Percentiles rank a stretch among this genome's conserved stretches.
These are phyloP conservation scores for Spathaspora sp. DNA, from an alignment of 1,139 yeast species.

Conservation along the genomic window DNA sequence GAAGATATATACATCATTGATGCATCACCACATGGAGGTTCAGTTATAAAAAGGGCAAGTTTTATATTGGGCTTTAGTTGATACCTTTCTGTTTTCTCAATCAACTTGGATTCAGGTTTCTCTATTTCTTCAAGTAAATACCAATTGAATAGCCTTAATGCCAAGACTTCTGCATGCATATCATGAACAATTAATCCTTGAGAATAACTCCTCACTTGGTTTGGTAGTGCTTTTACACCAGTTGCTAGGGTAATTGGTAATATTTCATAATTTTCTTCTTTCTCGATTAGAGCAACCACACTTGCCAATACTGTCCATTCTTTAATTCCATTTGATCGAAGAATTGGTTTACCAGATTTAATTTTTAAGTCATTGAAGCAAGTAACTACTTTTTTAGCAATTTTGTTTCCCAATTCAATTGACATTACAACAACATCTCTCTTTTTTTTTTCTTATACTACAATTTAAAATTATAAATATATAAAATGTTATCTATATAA, in stretches of 20 bases:
- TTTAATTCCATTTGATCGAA: conserved; percentile 57
- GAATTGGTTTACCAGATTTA: conserved; percentile 54
- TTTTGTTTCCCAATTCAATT: conserved; percentile 15
- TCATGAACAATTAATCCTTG: conserved; percentile 75
- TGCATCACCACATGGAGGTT: conserved; percentile 92
- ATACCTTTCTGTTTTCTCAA: conserved; percentile 18
- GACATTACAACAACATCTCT: background rate
- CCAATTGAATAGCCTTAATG: conserved; percentile 66
- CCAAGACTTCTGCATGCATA: conserved; percentile 83
- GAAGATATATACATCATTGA: conserved; percentile 46
- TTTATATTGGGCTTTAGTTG: conserved; percentile 31
- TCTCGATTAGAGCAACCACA: conserved; percentile 47
- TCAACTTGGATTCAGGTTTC: conserved; percentile 8
- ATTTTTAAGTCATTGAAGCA: conserved; percentile 19
- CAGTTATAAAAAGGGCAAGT: conserved; percentile 68
- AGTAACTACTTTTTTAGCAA: conserved; percentile 17
- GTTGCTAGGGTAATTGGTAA: conserved; percentile 60
- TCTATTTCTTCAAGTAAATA: conserved; percentile 30
- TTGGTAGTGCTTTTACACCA: conserved; percentile 80
- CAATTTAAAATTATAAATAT: background rate
- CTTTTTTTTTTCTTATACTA: background rate
- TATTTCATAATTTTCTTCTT: conserved; percentile 14
- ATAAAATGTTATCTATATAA: background rate
- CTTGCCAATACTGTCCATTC: conserved; percentile 91
- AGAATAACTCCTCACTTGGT: conserved; percentile 38